A percentile compares a stretch with the other conserved stretches of the same genome.
These are phyloP conservation scores for Magnolia officinalis DNA, from an alignment of 164 flowering plant genomes.

Conservation along the genomic window DNA sequence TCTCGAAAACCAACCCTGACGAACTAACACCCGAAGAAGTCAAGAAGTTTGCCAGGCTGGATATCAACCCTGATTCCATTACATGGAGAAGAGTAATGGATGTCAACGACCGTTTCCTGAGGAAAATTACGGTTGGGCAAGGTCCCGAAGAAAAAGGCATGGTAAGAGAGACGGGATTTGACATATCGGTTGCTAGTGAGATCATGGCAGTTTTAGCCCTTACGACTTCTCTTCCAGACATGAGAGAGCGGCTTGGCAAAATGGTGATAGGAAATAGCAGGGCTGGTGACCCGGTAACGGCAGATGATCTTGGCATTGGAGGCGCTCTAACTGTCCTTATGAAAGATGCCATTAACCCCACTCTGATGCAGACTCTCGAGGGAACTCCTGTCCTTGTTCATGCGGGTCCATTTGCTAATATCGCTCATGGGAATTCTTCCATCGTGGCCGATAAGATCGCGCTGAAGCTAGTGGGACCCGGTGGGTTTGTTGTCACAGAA, in stretches of 20 bases:
- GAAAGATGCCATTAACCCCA: slow-evolving; percentile 99
- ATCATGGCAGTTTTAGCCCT: slow-evolving; percentile 99
- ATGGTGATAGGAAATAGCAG: slow-evolving; percentile 96
- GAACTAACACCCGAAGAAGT: slow-evolving; percentile 86
- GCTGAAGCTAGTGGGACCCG: slow-evolving; percentile 83
- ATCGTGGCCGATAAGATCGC: slow-evolving; percentile 96
- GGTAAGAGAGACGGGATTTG: slow-evolving; percentile 97
- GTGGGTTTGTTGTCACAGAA: slow-evolving; percentile 98
- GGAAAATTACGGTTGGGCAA: slow-evolving; percentile 88
- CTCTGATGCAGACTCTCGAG: slow-evolving; percentile 97
- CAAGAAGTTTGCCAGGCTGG: slow-evolving; percentile 84
- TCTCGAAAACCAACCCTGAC: slow-evolving; percentile 68
- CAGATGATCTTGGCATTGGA: slow-evolving; percentile 96
- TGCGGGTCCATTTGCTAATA: slow-evolving; percentile 99
- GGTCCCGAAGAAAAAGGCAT: slow-evolving; percentile 98
- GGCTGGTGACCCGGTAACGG: slow-evolving; percentile 90
- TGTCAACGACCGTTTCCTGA: slow-evolving; percentile 89
- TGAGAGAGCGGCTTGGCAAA: slow-evolving; percentile 94
- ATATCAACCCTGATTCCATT: slow-evolving; percentile 80
- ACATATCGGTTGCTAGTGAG: slow-evolving; percentile 99
- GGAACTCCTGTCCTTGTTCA: slow-evolving; percentile 99
- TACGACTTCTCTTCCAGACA: slow-evolving; percentile 84
- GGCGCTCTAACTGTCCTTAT: slow-evolving; percentile 95
- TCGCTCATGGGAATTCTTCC: slow-evolving; percentile 98
- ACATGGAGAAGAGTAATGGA: slow-evolving; percentile 99